These are phyloP conservation scores for Tricholomella constricta DNA, from an alignment of 768 basidiomycete genomes.

Conservation along the genomic window DNA sequence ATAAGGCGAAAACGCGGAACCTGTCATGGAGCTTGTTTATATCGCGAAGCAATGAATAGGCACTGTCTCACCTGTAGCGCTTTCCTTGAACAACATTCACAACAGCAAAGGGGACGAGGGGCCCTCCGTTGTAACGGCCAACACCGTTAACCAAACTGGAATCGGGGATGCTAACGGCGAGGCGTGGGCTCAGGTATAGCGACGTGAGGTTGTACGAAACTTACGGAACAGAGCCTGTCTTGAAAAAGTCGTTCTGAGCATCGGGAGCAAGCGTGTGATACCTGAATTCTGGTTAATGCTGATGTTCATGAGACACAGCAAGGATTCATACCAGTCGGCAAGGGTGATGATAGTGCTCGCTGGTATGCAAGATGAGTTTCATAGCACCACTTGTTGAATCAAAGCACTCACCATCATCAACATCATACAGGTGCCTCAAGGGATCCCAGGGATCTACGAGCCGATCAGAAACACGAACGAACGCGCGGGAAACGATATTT, in stretches of 20 bases:
- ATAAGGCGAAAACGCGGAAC: constrained; percentile 46
- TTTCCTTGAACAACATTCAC: constrained; percentile 40
- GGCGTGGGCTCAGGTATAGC: too few relatives aligned
- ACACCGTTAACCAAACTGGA: constrained; percentile 49
- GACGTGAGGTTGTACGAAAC: too few relatives aligned
- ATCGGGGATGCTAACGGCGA: constrained; percentile 31
- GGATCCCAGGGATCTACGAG: too few relatives aligned
- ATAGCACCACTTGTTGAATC: too few relatives aligned
- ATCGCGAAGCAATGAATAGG: too few relatives aligned
- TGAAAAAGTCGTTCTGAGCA: constrained; percentile 30
- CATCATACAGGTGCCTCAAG: constrained; percentile 33
- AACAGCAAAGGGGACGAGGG: constrained; percentile 36
- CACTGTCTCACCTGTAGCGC: too few relatives aligned
- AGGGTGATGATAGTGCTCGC: constrained; percentile 39
- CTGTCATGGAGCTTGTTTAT: constrained; percentile 35
- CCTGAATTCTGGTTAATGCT: too few relatives aligned
- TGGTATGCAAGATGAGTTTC: too few relatives aligned
- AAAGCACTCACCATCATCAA: constrained; percentile 34
- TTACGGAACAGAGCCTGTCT: constrained; percentile 28
- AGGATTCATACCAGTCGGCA: constrained; percentile 24
- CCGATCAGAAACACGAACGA: too few relatives aligned
- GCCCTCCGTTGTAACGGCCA: constrained; percentile 41
- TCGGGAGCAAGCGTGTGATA: constrained; percentile 35
- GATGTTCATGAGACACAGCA: not conserved
- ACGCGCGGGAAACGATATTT: too few relatives aligned